Conservation (phyloP, 139 green algal genomes). For the Gonium pectorale region DNA sequence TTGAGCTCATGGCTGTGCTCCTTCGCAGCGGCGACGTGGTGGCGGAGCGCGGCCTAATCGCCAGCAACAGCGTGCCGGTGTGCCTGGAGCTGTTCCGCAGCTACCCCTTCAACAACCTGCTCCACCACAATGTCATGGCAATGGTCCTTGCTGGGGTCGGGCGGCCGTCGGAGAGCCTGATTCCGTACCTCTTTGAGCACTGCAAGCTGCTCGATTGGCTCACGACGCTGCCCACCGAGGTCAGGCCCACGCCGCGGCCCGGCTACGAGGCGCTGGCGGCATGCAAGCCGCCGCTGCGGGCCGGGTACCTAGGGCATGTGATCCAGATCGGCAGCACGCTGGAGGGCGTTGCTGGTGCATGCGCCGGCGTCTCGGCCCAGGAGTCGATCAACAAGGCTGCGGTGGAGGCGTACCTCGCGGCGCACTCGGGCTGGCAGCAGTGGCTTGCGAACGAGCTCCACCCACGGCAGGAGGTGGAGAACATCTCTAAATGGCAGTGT, state of each 20-base stretch:
- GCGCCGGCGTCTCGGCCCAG: slow-evolving; percentile 24
- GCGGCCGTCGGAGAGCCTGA: slow-evolving; percentile 54
- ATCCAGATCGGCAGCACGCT: slow-evolving; percentile 79
- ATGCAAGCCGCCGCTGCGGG: slow-evolving; percentile 64
- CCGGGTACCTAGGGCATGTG: slow-evolving; percentile 89
- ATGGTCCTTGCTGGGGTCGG: slow-evolving; percentile 71
- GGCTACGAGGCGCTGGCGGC: slow-evolving; percentile 50
- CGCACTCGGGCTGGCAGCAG: slow-evolving; percentile 58
- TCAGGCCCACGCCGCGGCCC: slow-evolving; percentile 56
- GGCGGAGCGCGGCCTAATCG: slow-evolving; percentile 73
- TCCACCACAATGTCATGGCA: slow-evolving; percentile 81
- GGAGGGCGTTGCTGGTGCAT: slow-evolving; percentile 9
- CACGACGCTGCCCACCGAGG: slow-evolving; percentile 59
- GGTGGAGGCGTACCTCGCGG: slow-evolving; percentile 55
- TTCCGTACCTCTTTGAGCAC: slow-evolving; percentile 75
- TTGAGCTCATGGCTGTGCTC: slow-evolving; percentile 86
- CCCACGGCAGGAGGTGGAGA: slow-evolving; percentile 65
- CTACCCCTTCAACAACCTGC: slow-evolving; percentile 93
- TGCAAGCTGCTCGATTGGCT: slow-evolving; percentile 79
- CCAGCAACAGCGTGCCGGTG: slow-evolving; percentile 58
- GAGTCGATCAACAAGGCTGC: slow-evolving; percentile 22
- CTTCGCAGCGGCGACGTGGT: slow-evolving; percentile 70
- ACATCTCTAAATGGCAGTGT: slow-evolving; percentile 74
- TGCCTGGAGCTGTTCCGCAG: slow-evolving; percentile 81
- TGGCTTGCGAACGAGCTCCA: slow-evolving; percentile 60